Percentiles rank a stretch among this genome's conserved stretches.
Evolutionary conservation across 1,139 yeast genomes (phyloP).

Genomic region (Tardiomyces digboiensis): DNA sequence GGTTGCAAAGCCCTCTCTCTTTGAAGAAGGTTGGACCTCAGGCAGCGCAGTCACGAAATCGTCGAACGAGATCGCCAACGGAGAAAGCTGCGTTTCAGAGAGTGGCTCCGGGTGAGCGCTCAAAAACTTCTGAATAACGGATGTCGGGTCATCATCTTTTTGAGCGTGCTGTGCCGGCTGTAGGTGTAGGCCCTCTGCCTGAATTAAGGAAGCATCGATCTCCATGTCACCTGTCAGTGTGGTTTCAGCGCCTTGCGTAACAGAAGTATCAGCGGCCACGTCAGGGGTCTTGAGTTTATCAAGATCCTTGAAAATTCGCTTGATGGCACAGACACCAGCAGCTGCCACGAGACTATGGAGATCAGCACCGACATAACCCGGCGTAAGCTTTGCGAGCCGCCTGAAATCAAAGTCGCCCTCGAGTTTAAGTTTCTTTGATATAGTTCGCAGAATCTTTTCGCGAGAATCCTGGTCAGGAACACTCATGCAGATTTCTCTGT

Average conservation of each 20-base stretch:
- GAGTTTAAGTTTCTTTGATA: constrained; percentile 58
- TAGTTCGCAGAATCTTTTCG: constrained; percentile 61
- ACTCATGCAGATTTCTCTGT: constrained; percentile 83
- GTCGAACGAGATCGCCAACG: constrained; percentile 61
- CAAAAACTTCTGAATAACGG: constrained; percentile 63
- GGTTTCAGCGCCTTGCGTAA: not conserved
- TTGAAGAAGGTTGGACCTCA: constrained; percentile 93
- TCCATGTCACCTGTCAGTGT: constrained; percentile 2
- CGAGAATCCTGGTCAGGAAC: constrained; percentile 90
- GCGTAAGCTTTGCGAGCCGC: constrained; percentile 82
- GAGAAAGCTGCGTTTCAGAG: constrained; percentile 61
- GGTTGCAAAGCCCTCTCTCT: constrained; percentile 97
- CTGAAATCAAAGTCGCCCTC: constrained; percentile 63
- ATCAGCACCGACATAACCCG: constrained; percentile 99
- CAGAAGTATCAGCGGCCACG: constrained; percentile 7
- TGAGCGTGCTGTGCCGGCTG: not conserved
- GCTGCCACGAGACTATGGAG: constrained; percentile 89
- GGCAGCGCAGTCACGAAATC: constrained; percentile 87
- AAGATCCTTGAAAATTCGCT: constrained; percentile 53
- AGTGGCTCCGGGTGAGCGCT: constrained; percentile 71
- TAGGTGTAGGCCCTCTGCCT: not conserved
- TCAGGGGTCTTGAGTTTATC: too few species aligned
- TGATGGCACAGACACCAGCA: constrained; percentile 92
- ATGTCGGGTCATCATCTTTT: constrained; percentile 8
- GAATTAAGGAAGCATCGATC: constrained; percentile 2